These are phyloP conservation scores for Schizopora paradoxa DNA, from an alignment of 1,284 basidiomycete species.

Conservation along the genomic window DNA sequence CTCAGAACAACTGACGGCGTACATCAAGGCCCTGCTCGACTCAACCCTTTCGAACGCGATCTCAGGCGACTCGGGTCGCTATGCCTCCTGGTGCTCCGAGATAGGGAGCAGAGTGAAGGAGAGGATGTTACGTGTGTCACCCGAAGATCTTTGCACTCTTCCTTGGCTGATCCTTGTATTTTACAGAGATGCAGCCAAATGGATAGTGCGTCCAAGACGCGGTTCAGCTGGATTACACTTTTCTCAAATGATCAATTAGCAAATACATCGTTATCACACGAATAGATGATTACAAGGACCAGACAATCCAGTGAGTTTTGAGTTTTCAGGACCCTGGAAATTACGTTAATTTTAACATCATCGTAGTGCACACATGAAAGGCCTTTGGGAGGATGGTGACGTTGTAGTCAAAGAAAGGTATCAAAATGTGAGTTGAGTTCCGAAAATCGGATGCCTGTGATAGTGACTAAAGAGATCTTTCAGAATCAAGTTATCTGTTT, in stretches of 20 bases:
- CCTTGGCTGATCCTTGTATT: constrained; percentile 11
- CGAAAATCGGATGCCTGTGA: too few relatives aligned
- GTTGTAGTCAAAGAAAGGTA: constrained; percentile 64
- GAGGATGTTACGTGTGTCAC: constrained; percentile 54
- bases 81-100: constrained; percentile 73
- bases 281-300: constrained; percentile 73
- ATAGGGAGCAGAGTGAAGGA: constrained; percentile 77
- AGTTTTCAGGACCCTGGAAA: constrained; percentile 8
- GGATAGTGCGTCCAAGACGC: constrained; percentile 58
- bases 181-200: constrained; percentile 61
- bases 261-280: constrained; percentile 82
- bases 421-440: constrained; percentile 47
- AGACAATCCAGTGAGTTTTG: constrained; percentile 64
- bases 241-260: constrained; percentile 32
- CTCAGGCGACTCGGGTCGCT: constrained; percentile 68
- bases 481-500: constrained; percentile 73
- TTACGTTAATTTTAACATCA: constrained; percentile 5
- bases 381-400: constrained; percentile 74
- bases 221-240: constrained; percentile 8
- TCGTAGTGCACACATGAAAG: constrained; percentile 55
- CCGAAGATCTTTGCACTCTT: not conserved
- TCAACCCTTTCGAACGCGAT: constrained; percentile 58
- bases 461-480: too few relatives aligned
- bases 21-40: constrained; percentile 73
- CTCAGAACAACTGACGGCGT: constrained; percentile 60